phyloP scores from a whole-genome alignment of 2,329 filamentous ascomycete genomes.

The Thermoascus crustaceus region DNA sequence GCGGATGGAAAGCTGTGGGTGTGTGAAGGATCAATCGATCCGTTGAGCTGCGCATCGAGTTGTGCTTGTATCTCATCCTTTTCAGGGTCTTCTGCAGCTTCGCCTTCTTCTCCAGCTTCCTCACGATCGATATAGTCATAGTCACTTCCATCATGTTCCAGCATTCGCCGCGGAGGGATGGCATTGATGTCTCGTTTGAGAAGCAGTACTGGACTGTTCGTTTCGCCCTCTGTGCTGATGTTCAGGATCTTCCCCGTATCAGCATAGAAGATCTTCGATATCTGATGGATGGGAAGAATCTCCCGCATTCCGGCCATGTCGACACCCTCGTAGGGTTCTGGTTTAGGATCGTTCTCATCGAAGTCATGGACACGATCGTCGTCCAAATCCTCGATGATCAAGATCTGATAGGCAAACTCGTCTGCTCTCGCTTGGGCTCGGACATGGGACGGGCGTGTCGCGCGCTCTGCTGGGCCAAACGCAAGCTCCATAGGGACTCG shows the following conservation, averaged over 20 bases:
- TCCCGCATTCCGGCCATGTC: constrained; percentile 56
- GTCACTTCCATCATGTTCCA: constrained; percentile 39
- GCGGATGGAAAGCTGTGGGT: constrained; percentile 14
- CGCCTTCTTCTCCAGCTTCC: constrained; percentile 21
- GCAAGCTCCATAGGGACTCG: constrained; percentile 55
- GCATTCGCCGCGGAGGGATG: constrained; percentile 52
- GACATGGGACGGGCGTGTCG: constrained; percentile 17
- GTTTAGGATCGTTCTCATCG: constrained; percentile 51
- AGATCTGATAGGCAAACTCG: constrained; percentile 72
- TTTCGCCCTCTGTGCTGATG: constrained; percentile 60
- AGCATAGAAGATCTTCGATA: constrained; percentile 89
- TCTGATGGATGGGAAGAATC: constrained; percentile 60
- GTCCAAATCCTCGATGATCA: constrained; percentile 74
- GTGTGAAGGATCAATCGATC: constrained; percentile 1
- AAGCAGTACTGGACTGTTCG: constrained; percentile 65
- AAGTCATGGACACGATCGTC: constrained; percentile 61
- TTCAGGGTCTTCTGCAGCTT: constrained; percentile 20
- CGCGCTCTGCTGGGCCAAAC: constrained; percentile 17
- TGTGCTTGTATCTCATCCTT: constrained; percentile 36
- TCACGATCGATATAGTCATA: constrained; percentile 18
- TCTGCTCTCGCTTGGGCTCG: constrained; percentile 39
- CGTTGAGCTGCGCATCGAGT: constrained; percentile 31
- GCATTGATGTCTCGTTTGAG: constrained; percentile 64
- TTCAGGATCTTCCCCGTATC: constrained; percentile 85
- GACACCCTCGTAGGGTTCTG: constrained; percentile 54